Percentiles rank a stretch among this genome's conserved stretches.
phyloP scores from a whole-genome alignment of 768 basidiomycete genomes.

The Termitomyces titanicus region DNA sequence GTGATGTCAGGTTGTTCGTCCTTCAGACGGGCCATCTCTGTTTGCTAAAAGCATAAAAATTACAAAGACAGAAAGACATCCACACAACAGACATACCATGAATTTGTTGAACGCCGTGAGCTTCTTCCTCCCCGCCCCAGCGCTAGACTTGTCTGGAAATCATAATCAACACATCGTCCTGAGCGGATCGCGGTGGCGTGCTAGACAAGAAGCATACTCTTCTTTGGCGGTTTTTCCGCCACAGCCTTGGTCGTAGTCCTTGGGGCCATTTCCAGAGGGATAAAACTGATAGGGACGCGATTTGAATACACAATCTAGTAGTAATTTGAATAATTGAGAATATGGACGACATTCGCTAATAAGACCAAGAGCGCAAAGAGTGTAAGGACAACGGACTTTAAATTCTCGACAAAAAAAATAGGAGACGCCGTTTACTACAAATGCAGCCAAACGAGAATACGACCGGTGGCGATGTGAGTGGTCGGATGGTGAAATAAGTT shows the following conservation, averaged over 20 bases:
- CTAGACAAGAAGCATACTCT: conserved; percentile 39
- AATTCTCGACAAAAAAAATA: not conserved
- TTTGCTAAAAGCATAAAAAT: conserved; percentile 44
- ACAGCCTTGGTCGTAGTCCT: conserved; percentile 35
- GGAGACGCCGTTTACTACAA: conserved; percentile 1
- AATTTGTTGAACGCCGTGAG: conserved; percentile 77
- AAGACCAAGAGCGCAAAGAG: conserved; percentile 20
- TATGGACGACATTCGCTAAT: not conserved
- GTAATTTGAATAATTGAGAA: not conserved
- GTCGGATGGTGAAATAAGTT: conserved; percentile 40
- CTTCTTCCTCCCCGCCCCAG: conserved; percentile 51
- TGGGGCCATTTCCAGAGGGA: conserved; percentile 35
- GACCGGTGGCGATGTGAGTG: conserved; percentile 15
- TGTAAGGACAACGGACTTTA: not conserved
- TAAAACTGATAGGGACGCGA: not conserved
- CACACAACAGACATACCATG: conserved; percentile 34
- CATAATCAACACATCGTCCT: conserved; percentile 15
- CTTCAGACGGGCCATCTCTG: conserved; percentile 77
- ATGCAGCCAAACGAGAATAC: conserved; percentile 4
- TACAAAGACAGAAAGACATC: not conserved
- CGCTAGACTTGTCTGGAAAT: conserved; percentile 45
- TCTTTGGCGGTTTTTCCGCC: conserved; percentile 50
- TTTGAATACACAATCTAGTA: not conserved
- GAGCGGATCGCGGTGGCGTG: conserved; percentile 8
- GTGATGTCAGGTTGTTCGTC: conserved; percentile 67